Evolutionary conservation across 116 monocot species (phyloP).

Genomic region (Papilionanthe hybrid): DNA sequence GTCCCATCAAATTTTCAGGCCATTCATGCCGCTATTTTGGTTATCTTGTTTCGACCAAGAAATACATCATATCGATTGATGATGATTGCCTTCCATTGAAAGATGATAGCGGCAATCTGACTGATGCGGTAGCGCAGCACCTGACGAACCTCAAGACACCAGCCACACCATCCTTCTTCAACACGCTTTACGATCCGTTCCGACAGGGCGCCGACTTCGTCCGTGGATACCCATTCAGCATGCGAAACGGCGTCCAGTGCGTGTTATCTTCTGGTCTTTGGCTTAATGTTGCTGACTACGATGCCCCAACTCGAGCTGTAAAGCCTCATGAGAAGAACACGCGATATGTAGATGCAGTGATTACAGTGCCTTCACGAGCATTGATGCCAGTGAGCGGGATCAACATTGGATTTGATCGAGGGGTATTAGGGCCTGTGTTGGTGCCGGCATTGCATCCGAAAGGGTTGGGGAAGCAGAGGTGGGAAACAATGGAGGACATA

Average conservation of each 20-base stretch:
- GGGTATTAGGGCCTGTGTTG: conserved; percentile 58
- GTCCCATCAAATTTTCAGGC: conserved; percentile 61
- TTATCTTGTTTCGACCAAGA: conserved; percentile 71
- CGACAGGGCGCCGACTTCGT: conserved; percentile 67
- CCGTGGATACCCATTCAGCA: conserved; percentile 84
- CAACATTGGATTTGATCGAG: conserved; percentile 66
- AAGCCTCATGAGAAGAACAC: conserved; percentile 43
- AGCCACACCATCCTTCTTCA: conserved; percentile 86
- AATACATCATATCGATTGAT: conserved; percentile 71
- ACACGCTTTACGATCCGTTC: conserved; percentile 85
- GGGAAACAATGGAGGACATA: conserved; percentile 77
- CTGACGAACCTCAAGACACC: conserved; percentile 61
- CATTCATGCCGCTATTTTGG: conserved; percentile 78
- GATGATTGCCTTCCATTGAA: conserved; percentile 62
- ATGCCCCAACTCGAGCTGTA: conserved; percentile 52
- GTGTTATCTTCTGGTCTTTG: conserved; percentile 67
- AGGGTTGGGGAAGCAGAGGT: conserved; percentile 58
- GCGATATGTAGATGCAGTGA: conserved; percentile 70
- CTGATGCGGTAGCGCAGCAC: conserved; percentile 63
- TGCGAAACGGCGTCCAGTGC: conserved; percentile 58
- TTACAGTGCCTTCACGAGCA: conserved; percentile 56
- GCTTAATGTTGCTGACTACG: conserved; percentile 68
- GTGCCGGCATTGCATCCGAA: conserved; percentile 45
- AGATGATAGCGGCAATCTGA: conserved; percentile 23
- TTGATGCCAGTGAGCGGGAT: conserved; percentile 68